Evolutionary conservation across 306 rosid genomes (phyloP).

Genomic region (Betula pendula): DNA sequence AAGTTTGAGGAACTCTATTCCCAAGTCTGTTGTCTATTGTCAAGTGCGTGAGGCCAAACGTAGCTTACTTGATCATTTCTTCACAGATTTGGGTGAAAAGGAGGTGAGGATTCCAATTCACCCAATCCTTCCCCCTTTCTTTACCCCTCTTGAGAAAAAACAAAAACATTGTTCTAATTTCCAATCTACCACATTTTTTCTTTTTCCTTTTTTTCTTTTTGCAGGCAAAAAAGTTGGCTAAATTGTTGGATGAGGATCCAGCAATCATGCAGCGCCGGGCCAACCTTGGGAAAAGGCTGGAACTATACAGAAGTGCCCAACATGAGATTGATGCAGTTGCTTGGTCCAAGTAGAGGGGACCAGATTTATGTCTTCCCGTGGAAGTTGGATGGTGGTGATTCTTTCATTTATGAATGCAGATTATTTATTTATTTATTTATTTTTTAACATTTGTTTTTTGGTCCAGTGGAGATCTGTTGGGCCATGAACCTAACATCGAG

Average conservation of each 20-base stretch:
- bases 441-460: too few relatives aligned
- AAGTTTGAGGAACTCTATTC: slow-evolving; percentile 74
- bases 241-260: slow-evolving; percentile 89
- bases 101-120: slow-evolving; percentile 45
- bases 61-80: slow-evolving; percentile 78
- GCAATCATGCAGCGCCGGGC: slow-evolving; percentile 80
- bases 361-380: slow-evolving; percentile 8
- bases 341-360: slow-evolving; percentile 75
- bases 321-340: slow-evolving; percentile 85
- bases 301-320: slow-evolving; percentile 84
- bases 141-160: background rate
- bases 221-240: slow-evolving; percentile 65
- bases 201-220: background rate
- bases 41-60: slow-evolving; percentile 94
- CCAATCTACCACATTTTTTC: background rate
- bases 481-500: too few relatives aligned
- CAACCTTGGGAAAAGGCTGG: slow-evolving; percentile 77
- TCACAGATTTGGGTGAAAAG: slow-evolving; percentile 71
- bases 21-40: slow-evolving; percentile 79
- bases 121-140: background rate
- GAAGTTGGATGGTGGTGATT: slow-evolving; percentile 14
- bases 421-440: background rate
- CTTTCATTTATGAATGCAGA: slow-evolving; percentile 5
- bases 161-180: background rate
- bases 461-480: too few relatives aligned